phyloP scores from a whole-genome alignment of 2,329 filamentous ascomycete genomes.

The Cercospora citrullina region DNA sequence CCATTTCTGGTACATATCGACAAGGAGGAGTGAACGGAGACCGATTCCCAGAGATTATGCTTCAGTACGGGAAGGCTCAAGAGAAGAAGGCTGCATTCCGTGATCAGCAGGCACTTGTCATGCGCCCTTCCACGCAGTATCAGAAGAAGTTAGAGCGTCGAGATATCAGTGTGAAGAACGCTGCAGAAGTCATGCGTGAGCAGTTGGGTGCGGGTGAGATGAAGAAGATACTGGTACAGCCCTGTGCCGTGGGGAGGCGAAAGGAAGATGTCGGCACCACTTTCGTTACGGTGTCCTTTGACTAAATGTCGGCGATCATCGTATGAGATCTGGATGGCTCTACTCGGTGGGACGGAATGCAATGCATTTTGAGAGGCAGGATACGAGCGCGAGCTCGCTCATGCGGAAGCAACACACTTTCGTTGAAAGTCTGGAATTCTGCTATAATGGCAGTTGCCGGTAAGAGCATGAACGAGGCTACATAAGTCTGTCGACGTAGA shows the following conservation, averaged over 20 bases:
- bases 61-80: background rate
- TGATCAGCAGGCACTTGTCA: background rate
- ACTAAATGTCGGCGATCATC: background rate
- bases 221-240: background rate
- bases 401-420: background rate
- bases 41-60: background rate
- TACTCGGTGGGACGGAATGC: background rate
- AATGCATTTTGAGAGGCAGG: background rate
- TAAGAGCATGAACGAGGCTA: background rate
- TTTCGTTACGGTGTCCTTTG: conserved; percentile 1
- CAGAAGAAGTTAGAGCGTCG: background rate
- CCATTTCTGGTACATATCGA: background rate
- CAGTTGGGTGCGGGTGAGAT: background rate
- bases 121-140: background rate
- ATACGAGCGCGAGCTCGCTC: background rate
- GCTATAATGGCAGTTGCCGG: background rate
- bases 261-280: background rate
- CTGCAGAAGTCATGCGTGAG: background rate
- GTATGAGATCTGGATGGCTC: background rate
- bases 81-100: background rate
- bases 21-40: background rate
- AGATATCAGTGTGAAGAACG: background rate
- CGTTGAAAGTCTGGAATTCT: background rate
- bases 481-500: background rate
- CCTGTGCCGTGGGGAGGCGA: background rate